Conservation (phyloP, 2,329 filamentous ascomycete species). For the Colletotrichum graminicola region DNA sequence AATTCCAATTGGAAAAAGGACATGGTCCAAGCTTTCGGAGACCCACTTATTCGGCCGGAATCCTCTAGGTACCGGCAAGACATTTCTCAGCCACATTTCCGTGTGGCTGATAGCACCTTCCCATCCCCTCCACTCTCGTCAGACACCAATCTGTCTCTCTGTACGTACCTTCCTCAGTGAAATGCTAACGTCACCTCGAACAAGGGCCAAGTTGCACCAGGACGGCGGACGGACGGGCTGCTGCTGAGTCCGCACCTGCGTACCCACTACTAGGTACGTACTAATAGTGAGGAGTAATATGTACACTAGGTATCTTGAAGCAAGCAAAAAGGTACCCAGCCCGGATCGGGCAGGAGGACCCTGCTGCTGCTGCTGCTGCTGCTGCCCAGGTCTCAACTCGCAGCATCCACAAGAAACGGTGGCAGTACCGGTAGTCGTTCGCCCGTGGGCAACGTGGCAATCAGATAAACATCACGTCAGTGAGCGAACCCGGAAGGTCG, state of each 20-base stretch:
- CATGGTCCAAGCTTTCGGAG: slow-evolving; percentile 36
- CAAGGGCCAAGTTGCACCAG: not conserved
- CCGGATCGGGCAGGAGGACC: slow-evolving; percentile 11
- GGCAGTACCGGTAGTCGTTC: too few species aligned
- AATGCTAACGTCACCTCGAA: not conserved
- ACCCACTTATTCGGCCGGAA: not conserved
- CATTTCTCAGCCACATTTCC: not conserved
- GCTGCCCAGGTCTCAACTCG: slow-evolving; percentile 5
- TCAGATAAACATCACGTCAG: slow-evolving; percentile 12
- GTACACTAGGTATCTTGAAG: too few species aligned
- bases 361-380: not conserved
- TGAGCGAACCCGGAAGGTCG: slow-evolving; percentile 9
- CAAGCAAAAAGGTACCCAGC: slow-evolving; percentile 1
- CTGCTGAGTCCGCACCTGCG: not conserved
- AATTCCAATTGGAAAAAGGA: slow-evolving; percentile 28
- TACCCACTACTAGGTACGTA: too few species aligned
- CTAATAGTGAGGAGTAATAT: too few species aligned
- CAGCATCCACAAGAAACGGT: slow-evolving; percentile 2
- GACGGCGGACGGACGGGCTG: not conserved
- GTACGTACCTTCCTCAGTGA: too few species aligned
- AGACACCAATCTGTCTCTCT: too few species aligned
- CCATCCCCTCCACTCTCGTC: too few species aligned
- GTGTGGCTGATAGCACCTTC: not conserved
- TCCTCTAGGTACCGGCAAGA: not conserved
- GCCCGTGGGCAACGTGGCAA: slow-evolving; percentile 3